Evolutionary conservation across 805 yeast genomes (phyloP), one percentile per base, ranked within the genome.

Genomic region (Saturnispora quitensis): DNA sequence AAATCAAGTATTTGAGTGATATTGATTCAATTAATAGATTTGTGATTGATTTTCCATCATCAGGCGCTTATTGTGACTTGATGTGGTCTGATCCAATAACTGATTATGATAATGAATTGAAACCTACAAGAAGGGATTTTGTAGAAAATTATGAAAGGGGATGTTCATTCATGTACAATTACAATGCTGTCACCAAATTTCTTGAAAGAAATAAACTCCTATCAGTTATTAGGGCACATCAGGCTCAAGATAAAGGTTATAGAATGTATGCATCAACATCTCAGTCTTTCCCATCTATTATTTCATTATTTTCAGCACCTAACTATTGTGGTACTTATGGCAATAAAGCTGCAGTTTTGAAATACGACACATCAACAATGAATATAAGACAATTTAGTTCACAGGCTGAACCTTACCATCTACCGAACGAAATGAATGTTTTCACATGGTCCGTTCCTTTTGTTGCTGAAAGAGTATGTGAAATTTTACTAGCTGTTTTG

Each of bases 31-130:
- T 91, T 40, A 81, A 90, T 68, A 76, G 99, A 57, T 91, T 90
- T 70, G 74, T 84, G 52, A 96, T 89, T 64, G 96, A 96, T 27
- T 63, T 65, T 50, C 98, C 99, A 6, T 86, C 96, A 2, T 78
- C 82, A 55, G 99, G 99, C 0, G 67, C 91, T 50, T 86, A 89
- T 89, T 91, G 97, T 68, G 99, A 91, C 68, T 70, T 91, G 56
- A 75, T 91, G 60, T 91, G 98, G 99, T 84, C 97, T 0, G 98
- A 91, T 67, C 99, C 99, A 0, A 72, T 84, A n/a, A 95, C 89
- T 58, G 84, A 85, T 43, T 91, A 87, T 64, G 96, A 90, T 12
- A 17, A 8, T 63, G 56, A 61, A 5, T 80, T 75, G 27, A 47
- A 40, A 12, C 33, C 25, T 5, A 45, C 52, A 5, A 36, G 46